Base-by-base conservation (phyloP, 805 yeast genomes). In the Candida pini region DNA sequence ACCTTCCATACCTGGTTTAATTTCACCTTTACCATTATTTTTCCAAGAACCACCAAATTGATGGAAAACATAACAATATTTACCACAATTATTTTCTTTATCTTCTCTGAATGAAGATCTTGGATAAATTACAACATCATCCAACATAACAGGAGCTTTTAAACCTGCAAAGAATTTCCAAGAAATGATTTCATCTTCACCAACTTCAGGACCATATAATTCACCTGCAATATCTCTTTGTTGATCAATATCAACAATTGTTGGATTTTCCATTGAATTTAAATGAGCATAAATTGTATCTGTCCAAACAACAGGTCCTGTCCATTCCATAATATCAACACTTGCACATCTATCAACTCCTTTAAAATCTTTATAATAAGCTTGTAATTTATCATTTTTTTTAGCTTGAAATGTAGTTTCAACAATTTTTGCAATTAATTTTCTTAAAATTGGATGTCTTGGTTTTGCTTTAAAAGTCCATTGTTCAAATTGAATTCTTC, bases 241-340 rank as follows among this genome's bases (percentile, higher is more conserved):
- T 20, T 54, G 51, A 38, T 56, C 62, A 18, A 56, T 52, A 36
- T 56, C 62, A 28, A 56, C 58, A 33, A 56, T 47, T 2, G 60
- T 56, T 35, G 62, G 62, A 26, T 56, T 53, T 33, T 40, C 45
- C 28, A 56, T 42, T 17, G 58, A 52, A 52, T 81, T 80, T 53
- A 81, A 66, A 53, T 81, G 83, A 7, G 71, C 70, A 56, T 81
- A 69, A 9, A 81, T 69, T 9, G 78, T 76, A 53, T 82, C 90
- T 1, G 94, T 78, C 79, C 87, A 83, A 18, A 77, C 62, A 27
- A 86, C 92, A 30, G 83, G 76, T 9, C 94, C 94, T 0, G 92
- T 80, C 87, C 87, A 81, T 48, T 68, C 72, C 65, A 77, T 74
- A 35, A 80, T 75, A 44, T 73, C 80, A 38, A 63, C 52, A 2